These are phyloP conservation scores for Entomortierella beljakovae DNA, from an alignment of 192 early-diverging fungal genomes.

Conservation along the genomic window DNA sequence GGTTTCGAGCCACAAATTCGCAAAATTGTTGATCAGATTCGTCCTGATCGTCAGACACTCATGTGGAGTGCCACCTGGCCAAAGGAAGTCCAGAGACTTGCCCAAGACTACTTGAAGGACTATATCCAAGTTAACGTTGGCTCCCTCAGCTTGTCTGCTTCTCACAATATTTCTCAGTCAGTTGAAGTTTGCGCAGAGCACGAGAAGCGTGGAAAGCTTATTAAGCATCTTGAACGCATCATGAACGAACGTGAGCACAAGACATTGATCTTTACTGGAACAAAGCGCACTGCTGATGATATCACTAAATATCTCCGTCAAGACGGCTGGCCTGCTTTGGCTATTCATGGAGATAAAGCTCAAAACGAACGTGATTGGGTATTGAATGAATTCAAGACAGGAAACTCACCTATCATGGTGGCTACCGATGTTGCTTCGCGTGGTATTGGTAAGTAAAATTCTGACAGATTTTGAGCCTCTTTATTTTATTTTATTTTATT, in stretches of 20 bases:
- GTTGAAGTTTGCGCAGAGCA: slow-evolving; percentile 90
- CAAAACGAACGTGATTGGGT: slow-evolving; percentile 98
- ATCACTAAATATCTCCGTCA: slow-evolving; percentile 89
- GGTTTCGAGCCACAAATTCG: slow-evolving; percentile 99
- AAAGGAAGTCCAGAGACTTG: slow-evolving; percentile 93
- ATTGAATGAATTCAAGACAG: slow-evolving; percentile 90
- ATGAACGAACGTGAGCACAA: slow-evolving; percentile 90
- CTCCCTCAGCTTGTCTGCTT: slow-evolving; percentile 91
- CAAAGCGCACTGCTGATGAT: slow-evolving; percentile 93
- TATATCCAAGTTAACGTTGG: slow-evolving; percentile 98
- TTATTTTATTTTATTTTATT: slow-evolving; percentile 16
- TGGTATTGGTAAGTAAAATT: slow-evolving; percentile 84
- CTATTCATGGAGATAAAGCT: slow-evolving; percentile 97
- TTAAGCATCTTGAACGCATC: slow-evolving; percentile 84
- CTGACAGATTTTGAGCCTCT: background rate
- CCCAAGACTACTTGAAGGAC: slow-evolving; percentile 90
- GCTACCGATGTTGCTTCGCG: slow-evolving; percentile 99
- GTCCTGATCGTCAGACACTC: slow-evolving; percentile 97
- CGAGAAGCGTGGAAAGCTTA: slow-evolving; percentile 88
- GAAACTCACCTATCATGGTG: slow-evolving; percentile 91
- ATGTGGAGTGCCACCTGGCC: slow-evolving; percentile 99
- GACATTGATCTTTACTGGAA: slow-evolving; percentile 94
- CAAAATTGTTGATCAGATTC: slow-evolving; percentile 97
- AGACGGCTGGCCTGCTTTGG: slow-evolving; percentile 92
- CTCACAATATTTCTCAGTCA: slow-evolving; percentile 90